Evolutionary conservation across 345 rosid genomes (phyloP).

Genomic region (Aurinia saxatilis): DNA sequence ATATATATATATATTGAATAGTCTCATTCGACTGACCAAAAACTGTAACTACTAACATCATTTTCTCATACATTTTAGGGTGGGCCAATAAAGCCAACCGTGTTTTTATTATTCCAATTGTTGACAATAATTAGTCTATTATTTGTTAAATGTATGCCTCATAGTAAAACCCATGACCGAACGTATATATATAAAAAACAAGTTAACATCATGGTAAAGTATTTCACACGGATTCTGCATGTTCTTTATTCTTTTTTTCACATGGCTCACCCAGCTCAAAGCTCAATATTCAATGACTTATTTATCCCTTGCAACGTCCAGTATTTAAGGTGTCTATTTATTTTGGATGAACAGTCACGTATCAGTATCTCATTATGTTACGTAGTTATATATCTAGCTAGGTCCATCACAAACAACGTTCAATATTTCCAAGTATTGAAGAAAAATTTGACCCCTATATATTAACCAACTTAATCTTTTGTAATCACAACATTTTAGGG

Average conservation of each 20-base stretch:
- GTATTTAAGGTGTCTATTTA: not conserved
- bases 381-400: conserved; percentile 3
- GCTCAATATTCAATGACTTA: not conserved
- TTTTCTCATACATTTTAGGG: conserved; percentile 22
- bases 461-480: not conserved
- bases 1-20: not conserved
- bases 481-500: not conserved
- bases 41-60: conserved; percentile 23
- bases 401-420: too few species aligned
- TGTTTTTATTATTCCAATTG: conserved; percentile 15
- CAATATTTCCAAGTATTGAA: not conserved
- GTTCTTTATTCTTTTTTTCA: conserved; percentile 46
- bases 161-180: conserved; percentile 25
- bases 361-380: conserved; percentile 13
- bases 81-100: conserved; percentile 28
- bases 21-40: conserved; percentile 33
- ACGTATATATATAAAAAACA: not conserved
- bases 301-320: not conserved
- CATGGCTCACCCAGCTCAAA: conserved; percentile 39
- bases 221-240: conserved; percentile 52
- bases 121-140: not conserved
- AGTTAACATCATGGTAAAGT: conserved; percentile 28
- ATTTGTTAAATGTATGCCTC: not conserved
- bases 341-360: not conserved
- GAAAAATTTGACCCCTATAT: not conserved